phyloP scores from a whole-genome alignment of 106 monocot species.

The Hemerocallis citrina region DNA sequence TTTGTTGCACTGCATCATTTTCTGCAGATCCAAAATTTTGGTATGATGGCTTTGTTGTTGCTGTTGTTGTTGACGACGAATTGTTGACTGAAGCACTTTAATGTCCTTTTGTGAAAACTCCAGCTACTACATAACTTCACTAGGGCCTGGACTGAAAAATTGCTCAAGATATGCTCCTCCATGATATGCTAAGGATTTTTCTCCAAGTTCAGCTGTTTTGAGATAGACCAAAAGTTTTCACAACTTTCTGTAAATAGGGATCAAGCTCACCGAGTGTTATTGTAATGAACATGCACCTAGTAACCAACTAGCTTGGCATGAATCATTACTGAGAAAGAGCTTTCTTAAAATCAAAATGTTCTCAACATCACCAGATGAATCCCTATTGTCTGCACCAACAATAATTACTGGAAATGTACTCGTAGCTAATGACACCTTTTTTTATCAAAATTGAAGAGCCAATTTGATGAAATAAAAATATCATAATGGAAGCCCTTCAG shows the following conservation, averaged over 20 bases:
- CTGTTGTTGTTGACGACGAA: too few relatives aligned
- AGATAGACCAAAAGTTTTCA: neutral
- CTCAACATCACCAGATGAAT: neutral
- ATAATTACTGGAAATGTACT: neutral
- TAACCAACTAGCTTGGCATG: neutral
- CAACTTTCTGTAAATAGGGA: neutral
- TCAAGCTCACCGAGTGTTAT: neutral
- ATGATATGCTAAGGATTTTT: neutral
- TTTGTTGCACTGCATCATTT: too few relatives aligned
- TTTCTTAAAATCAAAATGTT: neutral
- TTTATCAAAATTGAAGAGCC: neutral
- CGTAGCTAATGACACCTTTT: neutral
- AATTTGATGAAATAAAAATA: neutral
- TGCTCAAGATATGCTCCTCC: neutral
- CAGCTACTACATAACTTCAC: neutral
- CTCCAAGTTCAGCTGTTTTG: neutral
- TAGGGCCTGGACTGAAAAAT: neutral
- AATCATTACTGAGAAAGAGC: neutral
- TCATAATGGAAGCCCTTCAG: neutral
- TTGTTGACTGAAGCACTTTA: neutral
- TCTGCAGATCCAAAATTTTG: too few relatives aligned
- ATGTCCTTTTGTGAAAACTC: neutral
- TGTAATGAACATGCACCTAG: neutral
- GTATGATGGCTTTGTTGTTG: too few relatives aligned
- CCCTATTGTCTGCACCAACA: neutral